Conservation (phyloP, 306 rosid species). For the Lotus japonicus region DNA sequence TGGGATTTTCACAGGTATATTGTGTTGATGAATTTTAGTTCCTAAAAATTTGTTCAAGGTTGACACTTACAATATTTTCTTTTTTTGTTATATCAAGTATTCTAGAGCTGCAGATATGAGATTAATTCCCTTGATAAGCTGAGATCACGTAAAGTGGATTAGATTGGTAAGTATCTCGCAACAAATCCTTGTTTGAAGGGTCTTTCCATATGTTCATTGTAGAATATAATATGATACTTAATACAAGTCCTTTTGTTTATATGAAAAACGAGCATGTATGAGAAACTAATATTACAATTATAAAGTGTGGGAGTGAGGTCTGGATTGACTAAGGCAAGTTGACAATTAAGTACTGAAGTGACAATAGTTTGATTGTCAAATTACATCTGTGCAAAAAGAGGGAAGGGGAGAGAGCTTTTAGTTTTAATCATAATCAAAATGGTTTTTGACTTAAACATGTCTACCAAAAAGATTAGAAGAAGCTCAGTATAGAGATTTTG, state of each 20-base stretch:
- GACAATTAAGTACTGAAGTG: background rate
- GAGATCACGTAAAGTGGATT: no score
- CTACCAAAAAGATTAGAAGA: conserved; percentile 22
- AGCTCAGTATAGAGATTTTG: conserved; percentile 32
- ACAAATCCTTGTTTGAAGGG: no score
- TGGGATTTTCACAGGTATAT: no score
- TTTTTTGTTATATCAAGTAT: no score
- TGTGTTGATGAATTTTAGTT: no score
- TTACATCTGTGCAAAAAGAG: background rate
- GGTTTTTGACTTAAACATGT: background rate
- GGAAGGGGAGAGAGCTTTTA: background rate
- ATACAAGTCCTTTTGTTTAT: background rate
- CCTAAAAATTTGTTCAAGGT: no score
- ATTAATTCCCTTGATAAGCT: no score
- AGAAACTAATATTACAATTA: background rate
- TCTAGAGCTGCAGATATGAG: no score
- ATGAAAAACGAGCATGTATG: background rate
- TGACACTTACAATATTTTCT: background rate
- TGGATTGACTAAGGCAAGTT: no score
- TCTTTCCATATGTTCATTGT: background rate
- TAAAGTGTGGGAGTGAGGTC: no score
- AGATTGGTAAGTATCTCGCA: no score
- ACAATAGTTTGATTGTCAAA: background rate
- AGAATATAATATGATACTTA: background rate
- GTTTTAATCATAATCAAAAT: background rate